Evolutionary conservation across 768 basidiomycete genomes (phyloP).

Genomic region (Inosperma sp.): DNA sequence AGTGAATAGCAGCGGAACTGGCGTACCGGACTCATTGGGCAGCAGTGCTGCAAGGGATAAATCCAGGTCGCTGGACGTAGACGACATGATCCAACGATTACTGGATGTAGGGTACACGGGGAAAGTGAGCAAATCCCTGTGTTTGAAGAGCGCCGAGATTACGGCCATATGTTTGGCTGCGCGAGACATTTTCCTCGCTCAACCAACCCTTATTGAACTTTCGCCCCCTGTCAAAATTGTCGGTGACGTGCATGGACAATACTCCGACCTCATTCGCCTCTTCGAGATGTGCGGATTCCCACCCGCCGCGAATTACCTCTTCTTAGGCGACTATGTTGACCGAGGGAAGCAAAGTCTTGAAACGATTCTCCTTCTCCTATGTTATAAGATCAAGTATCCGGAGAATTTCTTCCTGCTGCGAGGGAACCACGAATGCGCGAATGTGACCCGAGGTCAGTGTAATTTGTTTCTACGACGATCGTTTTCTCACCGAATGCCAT

Average conservation of each 20-base stretch:
- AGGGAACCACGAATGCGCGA: constrained; percentile 99
- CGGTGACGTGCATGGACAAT: constrained; percentile 98
- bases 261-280: constrained; percentile 94
- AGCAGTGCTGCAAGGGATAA: constrained; percentile 52
- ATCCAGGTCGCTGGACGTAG: constrained; percentile 78
- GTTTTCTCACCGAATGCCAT: constrained; percentile 14
- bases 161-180: constrained; percentile 91
- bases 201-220: constrained; percentile 95
- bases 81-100: constrained; percentile 96
- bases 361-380: constrained; percentile 92
- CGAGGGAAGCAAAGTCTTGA: constrained; percentile 97
- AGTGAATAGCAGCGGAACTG: constrained; percentile 34
- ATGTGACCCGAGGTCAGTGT: constrained; percentile 90
- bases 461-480: constrained; percentile 9
- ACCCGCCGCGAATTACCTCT: constrained; percentile 94
- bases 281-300: constrained; percentile 99
- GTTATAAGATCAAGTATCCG: constrained; percentile 99
- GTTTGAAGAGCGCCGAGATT: constrained; percentile 95
- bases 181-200: constrained; percentile 91
- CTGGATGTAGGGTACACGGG: constrained; percentile 96
- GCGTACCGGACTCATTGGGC: constrained; percentile 37
- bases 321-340: constrained; percentile 99
- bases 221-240: constrained; percentile 99
- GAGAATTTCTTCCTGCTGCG: constrained; percentile 98
- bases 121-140: constrained; percentile 94